Evolutionary conservation across 371 early-diverging fungal species (phyloP).

Genomic region (Mucor piriformis): DNA sequence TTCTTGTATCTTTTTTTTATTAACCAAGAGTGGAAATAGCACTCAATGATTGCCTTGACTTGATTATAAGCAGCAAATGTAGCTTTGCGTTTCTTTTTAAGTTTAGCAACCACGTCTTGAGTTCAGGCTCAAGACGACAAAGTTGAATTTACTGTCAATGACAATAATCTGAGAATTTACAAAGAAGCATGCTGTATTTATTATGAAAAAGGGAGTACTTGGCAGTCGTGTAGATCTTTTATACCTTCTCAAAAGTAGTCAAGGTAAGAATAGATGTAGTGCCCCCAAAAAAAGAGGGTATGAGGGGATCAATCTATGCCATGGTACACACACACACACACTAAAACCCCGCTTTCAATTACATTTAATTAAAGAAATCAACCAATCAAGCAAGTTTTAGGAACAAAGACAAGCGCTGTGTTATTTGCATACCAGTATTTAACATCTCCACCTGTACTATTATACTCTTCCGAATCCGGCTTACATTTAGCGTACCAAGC

Average conservation of each 20-base stretch:
- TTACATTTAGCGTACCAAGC: constrained; percentile 9
- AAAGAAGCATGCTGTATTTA: no score
- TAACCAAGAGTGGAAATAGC: constrained; percentile 59
- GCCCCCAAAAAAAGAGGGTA: no score
- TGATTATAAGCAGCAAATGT: constrained; percentile 91
- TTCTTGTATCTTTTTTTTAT: constrained; percentile 35
- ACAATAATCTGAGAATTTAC: constrained; percentile 91
- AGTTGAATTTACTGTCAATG: constrained; percentile 99
- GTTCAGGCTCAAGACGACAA: constrained; percentile 99
- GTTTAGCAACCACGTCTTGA: constrained; percentile 91
- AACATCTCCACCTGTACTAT: neutral
- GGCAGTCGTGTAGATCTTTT: no score
- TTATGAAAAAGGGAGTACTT: no score
- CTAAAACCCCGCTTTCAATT: neutral
- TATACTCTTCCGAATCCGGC: neutral
- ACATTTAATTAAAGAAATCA: no score
- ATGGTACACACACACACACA: neutral
- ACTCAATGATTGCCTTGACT: constrained; percentile 83
- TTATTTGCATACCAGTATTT: constrained; percentile 2
- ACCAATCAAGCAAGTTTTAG: neutral
- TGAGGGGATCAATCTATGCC: constrained; percentile 1
- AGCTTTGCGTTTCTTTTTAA: constrained; percentile 98
- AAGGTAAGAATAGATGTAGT: constrained; percentile 4
- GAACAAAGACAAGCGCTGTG: neutral
- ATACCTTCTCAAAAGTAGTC: constrained; percentile 24